Evolutionary conservation across 352 stramenopile genomes (phyloP).

Genomic region (Paralagenidium karlingii): DNA sequence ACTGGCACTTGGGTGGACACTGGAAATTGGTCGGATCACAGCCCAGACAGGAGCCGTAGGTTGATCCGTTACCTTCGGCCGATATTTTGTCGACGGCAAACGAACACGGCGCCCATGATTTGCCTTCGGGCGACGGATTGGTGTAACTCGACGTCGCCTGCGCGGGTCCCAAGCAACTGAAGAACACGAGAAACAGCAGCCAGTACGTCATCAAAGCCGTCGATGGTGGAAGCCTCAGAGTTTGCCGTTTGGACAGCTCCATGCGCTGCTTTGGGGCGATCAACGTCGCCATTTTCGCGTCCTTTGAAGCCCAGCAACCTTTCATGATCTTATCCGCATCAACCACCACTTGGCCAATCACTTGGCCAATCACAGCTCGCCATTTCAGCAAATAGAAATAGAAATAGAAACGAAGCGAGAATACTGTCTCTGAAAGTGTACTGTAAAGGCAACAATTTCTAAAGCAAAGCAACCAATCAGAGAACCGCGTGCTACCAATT

Average conservation of each 20-base stretch:
- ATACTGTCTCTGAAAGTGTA: no score
- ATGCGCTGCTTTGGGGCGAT: no score
- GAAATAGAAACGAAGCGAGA: background rate
- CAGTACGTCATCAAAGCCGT: background rate
- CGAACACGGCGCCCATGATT: slow-evolving; percentile 43
- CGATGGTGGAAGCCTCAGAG: no score
- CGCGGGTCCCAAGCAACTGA: slow-evolving; percentile 5
- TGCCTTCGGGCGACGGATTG: slow-evolving; percentile 38
- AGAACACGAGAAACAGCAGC: slow-evolving; percentile 6
- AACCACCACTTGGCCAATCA: no score
- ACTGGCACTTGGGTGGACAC: slow-evolving; percentile 55
- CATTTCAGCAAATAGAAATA: background rate
- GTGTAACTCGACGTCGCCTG: slow-evolving; percentile 19
- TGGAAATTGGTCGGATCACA: slow-evolving; percentile 34
- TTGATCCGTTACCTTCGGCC: slow-evolving; percentile 39
- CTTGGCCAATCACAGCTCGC: background rate
- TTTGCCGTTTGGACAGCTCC: no score
- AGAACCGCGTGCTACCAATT: background rate
- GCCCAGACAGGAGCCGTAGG: slow-evolving; percentile 46
- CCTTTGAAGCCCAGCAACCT: no score
- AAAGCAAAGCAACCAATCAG: background rate
- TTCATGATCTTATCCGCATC: no score
- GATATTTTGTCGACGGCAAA: slow-evolving; percentile 33
- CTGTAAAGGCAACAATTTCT: background rate
- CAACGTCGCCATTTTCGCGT: no score